These are phyloP conservation scores for Phoma sp. DNA, from an alignment of 2,329 filamentous ascomycete genomes.

Conservation along the genomic window DNA sequence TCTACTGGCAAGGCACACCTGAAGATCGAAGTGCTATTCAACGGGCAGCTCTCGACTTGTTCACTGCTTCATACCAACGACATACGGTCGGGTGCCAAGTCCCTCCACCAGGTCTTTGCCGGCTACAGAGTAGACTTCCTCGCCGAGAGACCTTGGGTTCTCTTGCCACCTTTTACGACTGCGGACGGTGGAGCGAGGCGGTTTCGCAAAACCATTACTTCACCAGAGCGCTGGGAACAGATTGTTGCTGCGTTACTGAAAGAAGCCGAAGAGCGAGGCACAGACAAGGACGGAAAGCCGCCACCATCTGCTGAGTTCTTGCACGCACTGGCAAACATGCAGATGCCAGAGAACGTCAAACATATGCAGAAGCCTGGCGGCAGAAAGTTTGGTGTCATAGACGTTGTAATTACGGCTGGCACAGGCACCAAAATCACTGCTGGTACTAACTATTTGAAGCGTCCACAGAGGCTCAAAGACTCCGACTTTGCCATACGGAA, in stretches of 20 bases:
- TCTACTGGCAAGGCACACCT: conserved; percentile 43
- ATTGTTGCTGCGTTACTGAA: conserved; percentile 38
- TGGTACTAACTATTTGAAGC: conserved; percentile 31
- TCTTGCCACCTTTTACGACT: conserved; percentile 40
- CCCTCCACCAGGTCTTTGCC: conserved; percentile 43
- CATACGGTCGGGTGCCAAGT: conserved; percentile 23
- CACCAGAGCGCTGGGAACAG: conserved; percentile 45
- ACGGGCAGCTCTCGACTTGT: conserved; percentile 53
- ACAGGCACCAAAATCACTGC: conserved; percentile 35
- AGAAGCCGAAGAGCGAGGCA: conserved; percentile 48
- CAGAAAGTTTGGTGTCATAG: conserved; percentile 47
- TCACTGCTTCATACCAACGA: conserved; percentile 35
- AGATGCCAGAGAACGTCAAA: conserved; percentile 46
- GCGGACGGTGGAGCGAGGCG: conserved; percentile 29
- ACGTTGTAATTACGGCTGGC: conserved; percentile 47
- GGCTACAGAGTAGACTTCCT: conserved; percentile 51
- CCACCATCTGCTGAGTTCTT: conserved; percentile 51
- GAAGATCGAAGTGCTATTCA: conserved; percentile 59
- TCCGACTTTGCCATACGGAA: conserved; percentile 20
- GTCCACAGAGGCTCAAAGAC: conserved; percentile 34
- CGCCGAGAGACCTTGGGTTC: conserved; percentile 55
- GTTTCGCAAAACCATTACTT: conserved; percentile 9
- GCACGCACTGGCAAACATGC: conserved; percentile 45
- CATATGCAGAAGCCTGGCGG: conserved; percentile 41
- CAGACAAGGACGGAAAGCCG: conserved; percentile 38